Conservation (phyloP, 2,329 filamentous ascomycete genomes). For the Aspergillus pseudoviridinutans region DNA sequence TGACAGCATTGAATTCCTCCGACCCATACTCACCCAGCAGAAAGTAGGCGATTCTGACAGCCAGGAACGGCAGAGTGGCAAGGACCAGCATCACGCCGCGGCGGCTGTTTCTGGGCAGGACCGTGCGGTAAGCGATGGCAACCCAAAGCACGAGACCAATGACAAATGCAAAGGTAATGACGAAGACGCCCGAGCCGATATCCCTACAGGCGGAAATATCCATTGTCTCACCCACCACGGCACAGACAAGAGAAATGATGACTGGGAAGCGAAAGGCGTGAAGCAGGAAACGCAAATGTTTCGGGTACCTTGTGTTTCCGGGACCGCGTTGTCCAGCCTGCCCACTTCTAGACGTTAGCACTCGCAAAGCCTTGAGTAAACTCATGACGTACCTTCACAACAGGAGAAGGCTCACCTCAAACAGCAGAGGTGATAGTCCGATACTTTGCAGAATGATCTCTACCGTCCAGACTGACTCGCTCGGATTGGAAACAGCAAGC, state of each 20-base stretch:
- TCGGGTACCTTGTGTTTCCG: conserved; percentile 22
- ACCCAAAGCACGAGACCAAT: conserved; percentile 20
- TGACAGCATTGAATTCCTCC: conserved; percentile 12
- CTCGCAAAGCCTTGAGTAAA: neutral
- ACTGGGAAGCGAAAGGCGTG: conserved; percentile 25
- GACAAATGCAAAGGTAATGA: conserved; percentile 20
- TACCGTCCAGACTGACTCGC: conserved; percentile 17
- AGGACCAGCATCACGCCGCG: conserved; percentile 15
- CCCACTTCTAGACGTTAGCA: conserved; percentile 13
- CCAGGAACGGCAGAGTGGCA: conserved; percentile 19
- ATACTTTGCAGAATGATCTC: conserved; percentile 21
- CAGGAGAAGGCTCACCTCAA: conserved; percentile 26
- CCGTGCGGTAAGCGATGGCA: conserved; percentile 12
- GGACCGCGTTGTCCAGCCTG: conserved; percentile 23
- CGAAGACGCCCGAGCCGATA: conserved; percentile 18
- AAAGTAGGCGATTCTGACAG: conserved; percentile 20
- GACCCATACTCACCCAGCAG: conserved; percentile 18
- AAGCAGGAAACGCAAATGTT: conserved; percentile 16
- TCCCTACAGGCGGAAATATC: conserved; percentile 13
- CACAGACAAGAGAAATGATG: conserved; percentile 19
- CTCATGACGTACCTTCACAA: conserved; percentile 18
- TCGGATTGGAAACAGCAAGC: conserved; percentile 15
- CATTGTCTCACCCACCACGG: conserved; percentile 18
- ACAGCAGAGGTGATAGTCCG: conserved; percentile 27
- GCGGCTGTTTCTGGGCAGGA: conserved; percentile 15